Evolutionary conservation across 495 filamentous ascomycete genomes (phyloP).

Genomic region (Penicillium goetzii): DNA sequence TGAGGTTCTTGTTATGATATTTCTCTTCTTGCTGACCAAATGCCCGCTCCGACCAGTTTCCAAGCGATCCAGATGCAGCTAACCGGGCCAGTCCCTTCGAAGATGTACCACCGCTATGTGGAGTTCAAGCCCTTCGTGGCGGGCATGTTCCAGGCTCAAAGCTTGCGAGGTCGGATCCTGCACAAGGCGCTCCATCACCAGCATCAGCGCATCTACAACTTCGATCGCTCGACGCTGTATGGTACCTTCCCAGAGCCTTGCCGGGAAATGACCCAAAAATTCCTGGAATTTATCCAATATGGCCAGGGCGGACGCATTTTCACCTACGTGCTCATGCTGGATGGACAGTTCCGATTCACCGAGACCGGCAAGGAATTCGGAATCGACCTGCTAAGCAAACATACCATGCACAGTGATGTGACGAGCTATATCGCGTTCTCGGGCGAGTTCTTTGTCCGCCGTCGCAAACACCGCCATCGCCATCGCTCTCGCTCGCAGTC

Average conservation of each 20-base stretch:
- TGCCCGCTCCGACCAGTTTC: conserved; percentile 59
- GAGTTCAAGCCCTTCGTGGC: conserved; percentile 91
- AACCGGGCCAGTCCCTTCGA: conserved; percentile 73
- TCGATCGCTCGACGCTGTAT: conserved; percentile 70
- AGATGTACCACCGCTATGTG: conserved; percentile 87
- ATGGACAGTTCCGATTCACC: conserved; percentile 84
- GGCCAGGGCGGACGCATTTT: conserved; percentile 85
- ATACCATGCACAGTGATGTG: conserved; percentile 93
- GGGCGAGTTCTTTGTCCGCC: conserved; percentile 90
- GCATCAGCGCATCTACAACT: conserved; percentile 86
- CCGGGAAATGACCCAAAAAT: conserved; percentile 69
- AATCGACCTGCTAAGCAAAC: conserved; percentile 88
- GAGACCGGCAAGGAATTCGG: conserved; percentile 95
- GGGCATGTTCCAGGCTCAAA: conserved; percentile 79
- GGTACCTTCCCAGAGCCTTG: conserved; percentile 62
- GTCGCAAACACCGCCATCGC: conserved; percentile 52
- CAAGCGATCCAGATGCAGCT: conserved; percentile 93
- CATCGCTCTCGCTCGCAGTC: conserved; percentile 28
- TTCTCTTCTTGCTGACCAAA: conserved; percentile 6
- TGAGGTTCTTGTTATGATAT: background rate
- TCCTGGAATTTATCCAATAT: conserved; percentile 84
- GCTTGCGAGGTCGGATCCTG: conserved; percentile 75
- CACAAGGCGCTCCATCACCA: conserved; percentile 88
- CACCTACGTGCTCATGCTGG: conserved; percentile 89
- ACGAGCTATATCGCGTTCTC: conserved; percentile 86